These are phyloP conservation scores for Pezicula carpinea DNA, from an alignment of 2,329 filamentous ascomycete species.

Conservation along the genomic window DNA sequence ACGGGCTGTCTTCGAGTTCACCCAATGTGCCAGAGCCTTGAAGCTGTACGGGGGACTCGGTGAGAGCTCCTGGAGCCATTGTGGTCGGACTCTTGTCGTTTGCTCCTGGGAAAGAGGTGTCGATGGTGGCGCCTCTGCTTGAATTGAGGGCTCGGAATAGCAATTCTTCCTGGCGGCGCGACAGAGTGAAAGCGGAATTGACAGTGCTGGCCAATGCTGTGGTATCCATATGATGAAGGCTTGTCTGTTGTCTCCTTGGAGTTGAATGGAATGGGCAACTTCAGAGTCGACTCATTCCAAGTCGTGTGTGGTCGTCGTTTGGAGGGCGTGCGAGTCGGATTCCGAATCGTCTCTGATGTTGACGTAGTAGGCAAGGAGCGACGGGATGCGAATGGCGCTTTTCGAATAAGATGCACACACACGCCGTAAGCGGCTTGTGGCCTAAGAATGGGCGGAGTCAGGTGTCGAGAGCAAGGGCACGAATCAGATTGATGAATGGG, in stretches of 20 bases:
- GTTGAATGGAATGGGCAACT: neutral
- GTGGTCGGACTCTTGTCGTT: conserved; percentile 31
- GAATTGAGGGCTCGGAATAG: conserved; percentile 73
- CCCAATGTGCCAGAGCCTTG: conserved; percentile 40
- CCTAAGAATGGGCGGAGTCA: no score
- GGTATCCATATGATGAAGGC: conserved; percentile 17
- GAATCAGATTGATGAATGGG: no score
- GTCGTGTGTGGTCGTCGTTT: neutral
- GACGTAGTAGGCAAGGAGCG: no score
- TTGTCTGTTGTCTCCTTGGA: neutral
- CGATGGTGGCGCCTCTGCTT: conserved; percentile 38
- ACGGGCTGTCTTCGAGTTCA: conserved; percentile 70
- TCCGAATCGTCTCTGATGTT: no score
- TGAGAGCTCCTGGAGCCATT: conserved; percentile 44
- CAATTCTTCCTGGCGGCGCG: conserved; percentile 71
- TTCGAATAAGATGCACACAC: no score
- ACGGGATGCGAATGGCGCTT: no score
- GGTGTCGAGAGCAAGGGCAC: no score
- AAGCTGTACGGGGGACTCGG: conserved; percentile 41
- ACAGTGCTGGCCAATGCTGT: conserved; percentile 10
- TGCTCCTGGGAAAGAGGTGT: conserved; percentile 25
- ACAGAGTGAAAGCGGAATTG: conserved; percentile 62
- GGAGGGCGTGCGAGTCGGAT: neutral
- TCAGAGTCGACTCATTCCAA: conserved; percentile 4
- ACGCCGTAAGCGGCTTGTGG: no score